These are phyloP conservation scores for Phyllostachys edulis DNA, from an alignment of 176 grass and related monocot species.

Conservation along the genomic window DNA sequence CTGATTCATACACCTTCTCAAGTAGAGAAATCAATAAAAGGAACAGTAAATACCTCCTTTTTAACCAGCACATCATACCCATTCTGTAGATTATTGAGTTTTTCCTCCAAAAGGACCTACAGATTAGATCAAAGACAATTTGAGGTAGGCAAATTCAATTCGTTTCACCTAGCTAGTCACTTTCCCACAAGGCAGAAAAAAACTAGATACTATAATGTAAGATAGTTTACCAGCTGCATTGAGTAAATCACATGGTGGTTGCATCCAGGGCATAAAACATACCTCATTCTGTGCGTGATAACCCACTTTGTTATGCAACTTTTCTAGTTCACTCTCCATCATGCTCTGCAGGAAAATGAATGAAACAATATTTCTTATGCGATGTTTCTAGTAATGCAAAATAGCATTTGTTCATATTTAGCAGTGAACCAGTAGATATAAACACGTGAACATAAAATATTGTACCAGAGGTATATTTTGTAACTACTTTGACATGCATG, in stretches of 20 bases:
- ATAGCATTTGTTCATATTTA: not conserved
- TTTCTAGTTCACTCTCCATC: constrained; percentile 56
- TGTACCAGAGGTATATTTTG: not conserved
- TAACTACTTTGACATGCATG: constrained; percentile 9
- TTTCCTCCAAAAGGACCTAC: constrained; percentile 58
- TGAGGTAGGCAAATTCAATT: constrained; percentile 20
- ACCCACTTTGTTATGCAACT: constrained; percentile 57
- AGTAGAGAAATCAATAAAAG: constrained; percentile 32
- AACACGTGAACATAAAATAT: not conserved
- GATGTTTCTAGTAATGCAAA: constrained; percentile 23
- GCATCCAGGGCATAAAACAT: constrained; percentile 23
- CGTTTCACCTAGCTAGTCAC: not conserved
- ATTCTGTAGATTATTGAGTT: constrained; percentile 61
- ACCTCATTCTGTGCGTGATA: constrained; percentile 57
- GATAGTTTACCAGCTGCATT: constrained; percentile 19
- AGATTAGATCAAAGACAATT: not conserved
- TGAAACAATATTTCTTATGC: constrained; percentile 8
- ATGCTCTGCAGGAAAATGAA: constrained; percentile 42
- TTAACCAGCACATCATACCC: constrained; percentile 53
- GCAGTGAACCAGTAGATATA: not conserved
- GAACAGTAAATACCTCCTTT: constrained; percentile 61
- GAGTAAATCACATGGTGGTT: constrained; percentile 12
- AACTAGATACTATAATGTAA: constrained; percentile 9
- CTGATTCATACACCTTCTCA: not conserved
- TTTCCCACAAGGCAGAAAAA: constrained; percentile 8